Evolutionary conservation across 2,329 filamentous ascomycete genomes (phyloP).

Genomic region (Fusarium sp.): DNA sequence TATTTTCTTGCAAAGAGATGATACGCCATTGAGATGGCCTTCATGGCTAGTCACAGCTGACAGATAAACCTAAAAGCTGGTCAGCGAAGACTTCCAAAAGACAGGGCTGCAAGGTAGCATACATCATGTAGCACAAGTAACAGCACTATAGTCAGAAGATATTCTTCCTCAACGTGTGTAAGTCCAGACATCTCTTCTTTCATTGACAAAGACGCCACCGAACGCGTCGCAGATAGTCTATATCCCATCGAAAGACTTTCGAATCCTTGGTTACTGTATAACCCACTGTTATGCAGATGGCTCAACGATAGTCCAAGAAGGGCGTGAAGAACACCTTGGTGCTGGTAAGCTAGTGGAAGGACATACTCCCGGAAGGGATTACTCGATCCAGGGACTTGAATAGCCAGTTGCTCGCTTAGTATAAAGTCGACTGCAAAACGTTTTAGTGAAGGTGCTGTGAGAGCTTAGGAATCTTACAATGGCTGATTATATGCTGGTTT

Average conservation of each 20-base stretch:
- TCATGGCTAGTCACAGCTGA: slow-evolving; percentile 46
- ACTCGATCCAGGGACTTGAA: slow-evolving; percentile 30
- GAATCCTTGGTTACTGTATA: slow-evolving; percentile 9
- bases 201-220: slow-evolving; percentile 33
- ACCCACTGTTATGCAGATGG: slow-evolving; percentile 39
- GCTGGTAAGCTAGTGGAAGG: slow-evolving; percentile 41
- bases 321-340: slow-evolving; percentile 46
- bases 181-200: slow-evolving; percentile 35
- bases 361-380: slow-evolving; percentile 44
- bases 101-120: accelerated
- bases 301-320: slow-evolving; percentile 46
- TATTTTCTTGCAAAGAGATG: slow-evolving; percentile 46
- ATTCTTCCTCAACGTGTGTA: slow-evolving; percentile 35
- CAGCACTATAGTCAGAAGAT: slow-evolving; percentile 42
- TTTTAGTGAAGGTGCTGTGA: accelerated
- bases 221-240: slow-evolving; percentile 40
- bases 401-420: slow-evolving; percentile 38
- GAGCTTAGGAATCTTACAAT: slow-evolving; percentile 5
- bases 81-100: accelerated
- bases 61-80: slow-evolving; percentile 40
- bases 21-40: slow-evolving; percentile 45
- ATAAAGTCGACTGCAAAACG: slow-evolving; percentile 30
- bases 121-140: slow-evolving; percentile 47
- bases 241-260: slow-evolving; percentile 37
- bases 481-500: slow-evolving; percentile 15